Evolutionary conservation across 768 basidiomycete species (phyloP), one percentile per base, ranked within the genome.

Genomic region (Rhodotorula paludigena): DNA sequence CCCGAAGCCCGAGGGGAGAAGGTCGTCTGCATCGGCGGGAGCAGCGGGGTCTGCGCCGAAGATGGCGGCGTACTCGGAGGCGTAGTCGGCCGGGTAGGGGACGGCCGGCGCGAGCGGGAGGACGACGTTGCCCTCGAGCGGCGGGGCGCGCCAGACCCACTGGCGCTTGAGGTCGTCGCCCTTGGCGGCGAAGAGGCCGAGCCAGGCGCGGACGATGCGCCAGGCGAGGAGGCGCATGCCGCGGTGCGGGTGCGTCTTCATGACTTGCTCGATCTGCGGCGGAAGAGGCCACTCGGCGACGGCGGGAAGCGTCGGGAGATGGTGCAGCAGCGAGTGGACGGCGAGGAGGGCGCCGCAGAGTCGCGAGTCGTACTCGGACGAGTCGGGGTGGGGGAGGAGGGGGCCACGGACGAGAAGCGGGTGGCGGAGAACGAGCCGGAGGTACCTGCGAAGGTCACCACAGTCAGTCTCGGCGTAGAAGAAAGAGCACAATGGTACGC

Each of bases 1-100:
- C 2, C 32, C 39, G 47, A 59, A 72, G 4, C 89, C 89, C 2
- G 93, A 77, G 8, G 85, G 77, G 45, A 63, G 47, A 5, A 82
- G 77, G 30, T 78, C 79, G 77, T 91, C 90, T 64, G 89, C 75
- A 58, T 83, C 83, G 41, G 84, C 83, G 38, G 89, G 84, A 68
- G 89, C 87, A 0, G 80, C 83, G 77, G 94, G 90, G 25, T 85
- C 84, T 86, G 92, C 88, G 10, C 87, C 84, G 56, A 83, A 84
- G 73, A 89, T 88, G 53, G 86, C 76, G 0, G 88, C 84, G 78
- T 91, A 90, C 75, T 89, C 89, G 16, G 85, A 83, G 32, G 91
- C 86, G 12, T 90, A 86, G 15, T 96, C 80, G 32, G 87, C 80
- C 20, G 84, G 83, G 36, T 86, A 92, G 76, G 4, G 86, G 87